These are phyloP conservation scores for Penicillium digitatum DNA, from an alignment of 2,329 filamentous ascomycete genomes.

Conservation along the genomic window DNA sequence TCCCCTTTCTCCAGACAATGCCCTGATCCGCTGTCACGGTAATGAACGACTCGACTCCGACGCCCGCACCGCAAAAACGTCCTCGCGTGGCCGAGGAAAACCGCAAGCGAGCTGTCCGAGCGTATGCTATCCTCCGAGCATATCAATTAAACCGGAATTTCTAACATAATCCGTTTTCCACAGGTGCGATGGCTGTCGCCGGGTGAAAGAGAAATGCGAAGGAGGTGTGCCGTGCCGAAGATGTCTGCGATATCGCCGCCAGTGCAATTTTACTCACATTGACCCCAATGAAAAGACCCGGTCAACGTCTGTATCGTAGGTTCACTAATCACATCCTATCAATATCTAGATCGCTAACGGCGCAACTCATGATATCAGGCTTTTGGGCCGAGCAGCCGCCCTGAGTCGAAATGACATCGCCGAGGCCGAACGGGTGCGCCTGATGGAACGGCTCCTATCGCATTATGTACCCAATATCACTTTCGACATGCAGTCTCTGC, in stretches of 20 bases:
- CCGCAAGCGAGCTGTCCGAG: slow-evolving; percentile 41
- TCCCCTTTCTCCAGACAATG: slow-evolving; percentile 21
- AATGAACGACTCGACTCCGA: slow-evolving; percentile 32
- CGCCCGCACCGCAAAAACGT: slow-evolving; percentile 33
- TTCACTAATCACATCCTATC: background rate
- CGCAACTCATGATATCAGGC: slow-evolving; percentile 12
- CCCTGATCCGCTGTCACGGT: slow-evolving; percentile 25
- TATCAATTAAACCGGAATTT: background rate
- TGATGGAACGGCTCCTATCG: slow-evolving; percentile 49
- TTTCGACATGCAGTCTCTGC: slow-evolving; percentile 43
- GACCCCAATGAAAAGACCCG: slow-evolving; percentile 34
- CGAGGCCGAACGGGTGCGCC: slow-evolving; percentile 36
- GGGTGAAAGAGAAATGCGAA: slow-evolving; percentile 56
- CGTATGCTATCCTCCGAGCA: slow-evolving; percentile 28
- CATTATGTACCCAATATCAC: slow-evolving; percentile 47
- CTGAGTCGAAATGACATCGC: slow-evolving; percentile 34
- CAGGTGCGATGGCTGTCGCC: slow-evolving; percentile 54
- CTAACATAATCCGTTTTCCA: slow-evolving; percentile 12
- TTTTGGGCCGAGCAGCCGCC: slow-evolving; percentile 30
- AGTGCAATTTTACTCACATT: slow-evolving; percentile 48
- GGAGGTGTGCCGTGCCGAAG: slow-evolving; percentile 54
- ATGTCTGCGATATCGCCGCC: slow-evolving; percentile 50
- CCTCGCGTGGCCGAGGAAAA: slow-evolving; percentile 42
- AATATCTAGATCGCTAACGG: slow-evolving; percentile 1
- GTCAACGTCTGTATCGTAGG: slow-evolving; percentile 34